Percentiles rank a stretch among this genome's conserved stretches.
Evolutionary conservation across 768 basidiomycete species (phyloP).

Genomic region (Dioszegia crocea): DNA sequence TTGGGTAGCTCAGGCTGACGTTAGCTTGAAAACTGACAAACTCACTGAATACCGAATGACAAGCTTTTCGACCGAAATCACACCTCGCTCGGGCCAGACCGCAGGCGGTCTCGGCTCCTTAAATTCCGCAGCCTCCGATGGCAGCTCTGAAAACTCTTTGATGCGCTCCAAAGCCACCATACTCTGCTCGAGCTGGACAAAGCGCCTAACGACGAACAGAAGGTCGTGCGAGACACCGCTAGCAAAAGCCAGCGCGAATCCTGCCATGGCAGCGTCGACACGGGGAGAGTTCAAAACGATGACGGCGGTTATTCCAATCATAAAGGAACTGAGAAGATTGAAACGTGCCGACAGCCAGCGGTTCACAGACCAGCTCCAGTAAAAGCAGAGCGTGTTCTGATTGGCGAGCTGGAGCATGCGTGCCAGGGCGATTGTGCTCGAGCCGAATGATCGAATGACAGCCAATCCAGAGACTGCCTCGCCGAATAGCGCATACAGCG

Average conservation of each 20-base stretch:
- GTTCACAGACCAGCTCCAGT: conserved; percentile 84
- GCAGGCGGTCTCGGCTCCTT: conserved; percentile 76
- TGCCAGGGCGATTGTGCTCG: conserved; percentile 51
- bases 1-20: conserved; percentile 76
- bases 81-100: conserved; percentile 68
- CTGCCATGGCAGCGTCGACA: conserved; percentile 75
- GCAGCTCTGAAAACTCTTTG: conserved; percentile 74
- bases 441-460: conserved; percentile 76
- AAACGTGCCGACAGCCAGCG: conserved; percentile 76
- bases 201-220: conserved; percentile 50
- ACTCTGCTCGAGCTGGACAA: conserved; percentile 79
- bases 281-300: conserved; percentile 64
- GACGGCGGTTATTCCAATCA: conserved; percentile 69
- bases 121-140: conserved; percentile 74
- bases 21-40: conserved; percentile 2
- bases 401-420: conserved; percentile 40
- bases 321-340: conserved; percentile 68
- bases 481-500: conserved; percentile 57
- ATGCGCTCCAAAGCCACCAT: conserved; percentile 82
- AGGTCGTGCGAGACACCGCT: conserved; percentile 69
- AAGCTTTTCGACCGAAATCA: conserved; percentile 65
- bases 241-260: conserved; percentile 81
- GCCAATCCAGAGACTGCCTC: conserved; percentile 58
- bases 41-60: conserved; percentile 59
- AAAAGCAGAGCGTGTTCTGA: conserved; percentile 36